Conservation (phyloP, 2,329 filamentous ascomycete species). For the Xylaria sp. region DNA sequence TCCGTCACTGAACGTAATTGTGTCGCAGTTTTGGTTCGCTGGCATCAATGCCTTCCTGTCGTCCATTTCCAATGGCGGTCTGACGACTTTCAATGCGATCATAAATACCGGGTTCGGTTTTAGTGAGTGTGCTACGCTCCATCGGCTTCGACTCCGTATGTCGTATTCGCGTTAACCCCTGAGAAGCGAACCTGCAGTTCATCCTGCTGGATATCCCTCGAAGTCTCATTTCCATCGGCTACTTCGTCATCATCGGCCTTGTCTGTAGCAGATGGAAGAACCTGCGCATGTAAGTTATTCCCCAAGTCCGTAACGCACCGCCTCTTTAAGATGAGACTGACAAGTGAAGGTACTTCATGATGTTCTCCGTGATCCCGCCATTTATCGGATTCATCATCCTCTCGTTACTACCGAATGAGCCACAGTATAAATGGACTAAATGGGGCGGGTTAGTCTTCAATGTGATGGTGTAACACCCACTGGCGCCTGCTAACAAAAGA, state of each 20-base stretch:
- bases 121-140: constrained; percentile 44
- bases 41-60: constrained; percentile 53
- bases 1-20: background rate
- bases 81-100: constrained; percentile 52
- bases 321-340: background rate
- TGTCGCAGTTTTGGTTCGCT: constrained; percentile 51
- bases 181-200: constrained; percentile 50
- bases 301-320: background rate
- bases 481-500: background rate
- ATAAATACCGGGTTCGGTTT: constrained; percentile 53
- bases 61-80: constrained; percentile 53
- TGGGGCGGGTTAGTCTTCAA: constrained; percentile 50
- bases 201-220: constrained; percentile 53
- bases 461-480: background rate
- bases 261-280: constrained; percentile 50
- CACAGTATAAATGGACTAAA: constrained; percentile 52
- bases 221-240: constrained; percentile 50
- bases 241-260: constrained; percentile 52
- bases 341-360: constrained; percentile 52
- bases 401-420: constrained; percentile 51
- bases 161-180: background rate
- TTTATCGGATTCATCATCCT: constrained; percentile 53
- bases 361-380: constrained; percentile 50
- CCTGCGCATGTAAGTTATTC: constrained; percentile 48
- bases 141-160: background rate